Evolutionary conservation across 805 yeast genomes (phyloP), one percentile per base, ranked within the genome.

Genomic region (Saturnispora saitoi): DNA sequence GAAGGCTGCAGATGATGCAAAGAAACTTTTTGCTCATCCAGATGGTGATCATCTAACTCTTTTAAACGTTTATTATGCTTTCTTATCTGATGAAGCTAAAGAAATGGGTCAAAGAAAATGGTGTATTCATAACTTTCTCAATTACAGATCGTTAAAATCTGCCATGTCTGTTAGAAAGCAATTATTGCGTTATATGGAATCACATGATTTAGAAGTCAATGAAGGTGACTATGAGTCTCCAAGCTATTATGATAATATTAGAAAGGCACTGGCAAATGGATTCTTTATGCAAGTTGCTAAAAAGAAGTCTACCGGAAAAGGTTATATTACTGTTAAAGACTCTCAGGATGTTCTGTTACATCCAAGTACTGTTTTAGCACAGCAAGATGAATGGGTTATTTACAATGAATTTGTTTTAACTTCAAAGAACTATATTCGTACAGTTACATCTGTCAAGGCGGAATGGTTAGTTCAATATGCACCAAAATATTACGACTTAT

Each of bases 241-340:
- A 45, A 61, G 63, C 38, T 89, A 86, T 68, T 83, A 81, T 65
- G 81, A 77, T 57, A 84, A 87, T 58, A 81, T 93, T 54, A 76
- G 95, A 49, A 86, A 84, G 64, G 96, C 98, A 0, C 68, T 93
- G 50, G 76, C 87, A 4, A 77, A 87, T n/a, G 99, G 99, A 2
- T 90, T 89, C 66, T 93, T 93, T 72, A 90, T 93, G 98, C 99
- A 93, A 70, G 95, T 86, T 48, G 98, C 97, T 31, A 93, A 90
- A 70, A 87, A 86, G 71, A 80, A 79, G 70, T 77, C 85, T n/a
- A 81, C 87, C 34, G 75, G 78, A 38, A 84, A 83, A 59, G 90
- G 86, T n/a, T 91, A 84, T 65, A 76, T 86, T 57, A 93, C 99
- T 0, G 85, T 90, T 45, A 89, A 89, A 67, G 99, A 93, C 67